Percentiles rank a stretch among this genome's conserved stretches.
These are phyloP conservation scores for Hyaloscypha hepaticicola DNA, from an alignment of 495 filamentous ascomycete genomes.

Conservation along the genomic window DNA sequence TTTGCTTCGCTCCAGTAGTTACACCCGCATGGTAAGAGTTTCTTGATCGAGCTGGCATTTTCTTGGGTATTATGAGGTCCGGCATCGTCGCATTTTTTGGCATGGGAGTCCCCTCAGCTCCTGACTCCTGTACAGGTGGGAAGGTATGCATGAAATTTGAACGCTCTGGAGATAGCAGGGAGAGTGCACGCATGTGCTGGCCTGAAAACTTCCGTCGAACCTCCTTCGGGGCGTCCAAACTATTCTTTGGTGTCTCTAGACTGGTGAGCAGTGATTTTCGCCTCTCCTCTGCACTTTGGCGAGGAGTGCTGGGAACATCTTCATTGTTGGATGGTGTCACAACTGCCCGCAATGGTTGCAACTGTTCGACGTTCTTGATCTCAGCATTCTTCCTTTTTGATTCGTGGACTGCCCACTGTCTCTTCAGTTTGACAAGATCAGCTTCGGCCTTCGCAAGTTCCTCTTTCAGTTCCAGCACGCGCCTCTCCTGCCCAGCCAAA, in stretches of 20 bases:
- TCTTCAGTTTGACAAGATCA: constrained; percentile 75
- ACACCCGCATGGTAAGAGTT: constrained; percentile 32
- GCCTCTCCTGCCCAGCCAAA: constrained; percentile 89
- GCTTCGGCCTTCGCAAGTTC: constrained; percentile 78
- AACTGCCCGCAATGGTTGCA: constrained; percentile 43
- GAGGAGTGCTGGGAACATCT: constrained; percentile 16
- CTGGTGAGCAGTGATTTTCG: constrained; percentile 55
- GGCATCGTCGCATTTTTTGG: constrained; percentile 26
- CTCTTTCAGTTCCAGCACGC: constrained; percentile 86
- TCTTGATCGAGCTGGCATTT: constrained; percentile 17
- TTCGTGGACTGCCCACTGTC: constrained; percentile 77
- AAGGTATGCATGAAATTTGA: constrained; percentile 41
- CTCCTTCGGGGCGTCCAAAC: constrained; percentile 43
- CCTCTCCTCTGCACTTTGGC: constrained; percentile 50
- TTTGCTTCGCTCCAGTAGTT: constrained; percentile 59
- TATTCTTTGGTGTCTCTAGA: constrained; percentile 39
- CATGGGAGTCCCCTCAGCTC: constrained; percentile 3
- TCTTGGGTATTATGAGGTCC: constrained; percentile 27
- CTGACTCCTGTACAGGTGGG: constrained; percentile 30
- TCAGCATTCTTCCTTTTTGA: constrained; percentile 73
- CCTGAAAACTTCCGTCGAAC: constrained; percentile 54
- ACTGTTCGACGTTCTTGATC: constrained; percentile 50
- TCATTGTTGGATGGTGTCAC: constrained; percentile 21
- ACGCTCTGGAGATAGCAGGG: constrained; percentile 72
- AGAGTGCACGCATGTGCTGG: constrained; percentile 73